These are phyloP conservation scores for Aphanomyces invadans DNA, from an alignment of 352 stramenopile species.

Conservation along the genomic window DNA sequence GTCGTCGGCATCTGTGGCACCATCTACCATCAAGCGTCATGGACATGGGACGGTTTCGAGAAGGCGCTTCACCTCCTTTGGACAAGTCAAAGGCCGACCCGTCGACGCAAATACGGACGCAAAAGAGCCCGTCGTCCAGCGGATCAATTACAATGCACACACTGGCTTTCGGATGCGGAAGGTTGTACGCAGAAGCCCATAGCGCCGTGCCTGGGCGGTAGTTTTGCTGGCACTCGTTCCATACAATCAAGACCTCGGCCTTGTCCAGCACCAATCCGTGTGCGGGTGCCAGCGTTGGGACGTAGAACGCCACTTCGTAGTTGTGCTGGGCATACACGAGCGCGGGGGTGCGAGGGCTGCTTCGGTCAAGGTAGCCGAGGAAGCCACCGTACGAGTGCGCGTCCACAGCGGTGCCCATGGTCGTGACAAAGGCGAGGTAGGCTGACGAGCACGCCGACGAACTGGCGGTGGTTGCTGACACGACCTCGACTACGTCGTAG, in stretches of 20 bases:
- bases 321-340: conserved; percentile 75
- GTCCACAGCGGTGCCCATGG: conserved; percentile 56
- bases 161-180: conserved; percentile 67
- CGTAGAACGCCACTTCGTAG: conserved; percentile 72
- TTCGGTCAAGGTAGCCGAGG: conserved; percentile 37
- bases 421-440: conserved; percentile 62
- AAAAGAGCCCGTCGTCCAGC: conserved; percentile 76
- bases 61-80: conserved; percentile 9
- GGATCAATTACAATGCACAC: conserved; percentile 79
- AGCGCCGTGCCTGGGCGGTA: conserved; percentile 69
- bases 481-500: conserved; percentile 67
- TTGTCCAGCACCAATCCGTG: conserved; percentile 39
- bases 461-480: no score
- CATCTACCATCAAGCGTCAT: conserved; percentile 70
- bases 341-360: conserved; percentile 37
- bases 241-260: conserved; percentile 76
- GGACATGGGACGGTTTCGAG: background rate
- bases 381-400: conserved; percentile 37
- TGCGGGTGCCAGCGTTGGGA: conserved; percentile 50
- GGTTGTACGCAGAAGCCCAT: conserved; percentile 66
- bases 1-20: conserved; percentile 67
- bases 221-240: conserved; percentile 82
- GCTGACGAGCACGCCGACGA: conserved; percentile 45
- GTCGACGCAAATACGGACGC: conserved; percentile 72
- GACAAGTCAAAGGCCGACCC: conserved; percentile 72